Evolutionary conservation across 2,329 filamentous ascomycete genomes (phyloP), one percentile per base, ranked within the genome.

Genomic region (Aureobasidium sp.): DNA sequence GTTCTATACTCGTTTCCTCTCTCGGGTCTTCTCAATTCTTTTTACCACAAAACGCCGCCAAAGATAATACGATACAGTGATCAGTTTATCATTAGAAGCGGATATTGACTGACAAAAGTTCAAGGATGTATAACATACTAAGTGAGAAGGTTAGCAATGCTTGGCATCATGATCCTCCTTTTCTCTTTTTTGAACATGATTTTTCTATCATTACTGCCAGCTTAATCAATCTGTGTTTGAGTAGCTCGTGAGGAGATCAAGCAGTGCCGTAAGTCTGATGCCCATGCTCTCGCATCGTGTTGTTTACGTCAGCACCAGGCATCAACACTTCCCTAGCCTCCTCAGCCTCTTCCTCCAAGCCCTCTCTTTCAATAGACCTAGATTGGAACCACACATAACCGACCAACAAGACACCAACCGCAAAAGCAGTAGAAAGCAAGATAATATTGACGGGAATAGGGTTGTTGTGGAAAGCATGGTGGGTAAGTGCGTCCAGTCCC

Each of bases 371-470:
- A 36, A 83, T 76, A 34, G 70, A 74, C 56, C 73, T 69, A 32
- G 78, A 82, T 70, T 79, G 79, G 63, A 74, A 73, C 66, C 73
- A 78, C 1, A 95, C 90, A 72, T 83, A 96, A 0, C 71, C 74
- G 12, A 93, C 86, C 8, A 96, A 77, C 7, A 76, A 76, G 1
- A 81, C 63, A 0, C 92, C 92, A 1, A 93, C 80, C 0, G 82
- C 70, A 9, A 89, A 71, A 0, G 87, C 89, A 0, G 84, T 62
- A 0, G 75, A 70, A 52, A 93, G 74, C 24, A 96, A 74, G 0
- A 88, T 79, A 2, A 88, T 57, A 71, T 96, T 94, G 13, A 95
- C 87, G 0, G 90, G 90, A 0, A 90, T 77, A 0, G 92, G 92
- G 71, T 95, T 81, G 5, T 86, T 84, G 26, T 78, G 68, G 70